These are phyloP conservation scores for Phialocephala subalpina DNA, from an alignment of 2,329 filamentous ascomycete species.

Conservation along the genomic window DNA sequence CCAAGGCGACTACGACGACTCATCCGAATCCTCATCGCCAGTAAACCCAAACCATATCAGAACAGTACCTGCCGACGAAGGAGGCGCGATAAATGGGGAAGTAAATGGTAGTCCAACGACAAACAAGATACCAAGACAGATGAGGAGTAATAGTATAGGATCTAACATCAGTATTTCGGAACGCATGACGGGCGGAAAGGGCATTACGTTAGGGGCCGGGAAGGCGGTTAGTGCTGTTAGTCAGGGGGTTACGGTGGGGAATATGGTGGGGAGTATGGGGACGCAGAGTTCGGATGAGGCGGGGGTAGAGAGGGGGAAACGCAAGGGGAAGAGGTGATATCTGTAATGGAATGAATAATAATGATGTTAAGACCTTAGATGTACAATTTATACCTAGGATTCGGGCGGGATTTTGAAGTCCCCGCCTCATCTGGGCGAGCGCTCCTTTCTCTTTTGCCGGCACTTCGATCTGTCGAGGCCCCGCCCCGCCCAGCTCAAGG, in stretches of 20 bases:
- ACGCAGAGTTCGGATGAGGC: conserved; percentile 26
- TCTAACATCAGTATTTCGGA: conserved; percentile 40
- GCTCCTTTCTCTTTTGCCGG: too few species aligned
- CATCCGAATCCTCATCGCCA: conserved; percentile 33
- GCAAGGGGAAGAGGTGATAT: conserved; percentile 2
- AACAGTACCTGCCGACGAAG: conserved; percentile 16
- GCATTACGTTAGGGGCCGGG: conserved; percentile 38
- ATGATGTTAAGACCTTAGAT: too few species aligned
- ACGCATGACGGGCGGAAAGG: conserved; percentile 26
- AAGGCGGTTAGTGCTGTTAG: conserved; percentile 36
- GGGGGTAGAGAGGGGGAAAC: conserved; percentile 21
- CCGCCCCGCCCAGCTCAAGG: too few species aligned
- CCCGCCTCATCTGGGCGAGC: too few species aligned
- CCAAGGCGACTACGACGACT: conserved; percentile 33
- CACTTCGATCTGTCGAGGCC: too few species aligned
- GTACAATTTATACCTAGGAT: too few species aligned
- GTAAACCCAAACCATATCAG: conserved; percentile 20
- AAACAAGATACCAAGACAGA: conserved; percentile 17
- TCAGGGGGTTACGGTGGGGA: conserved; percentile 29
- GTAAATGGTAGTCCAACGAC: conserved; percentile 25
- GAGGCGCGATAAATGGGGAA: conserved; percentile 29
- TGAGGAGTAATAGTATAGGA: conserved; percentile 37
- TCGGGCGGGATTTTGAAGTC: too few species aligned
- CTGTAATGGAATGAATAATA: neutral
- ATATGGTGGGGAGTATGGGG: conserved; percentile 19